Evolutionary conservation across 2,329 filamentous ascomycete species (phyloP), one percentile per base, ranked within the genome.

Genomic region (Fusarium setosum): DNA sequence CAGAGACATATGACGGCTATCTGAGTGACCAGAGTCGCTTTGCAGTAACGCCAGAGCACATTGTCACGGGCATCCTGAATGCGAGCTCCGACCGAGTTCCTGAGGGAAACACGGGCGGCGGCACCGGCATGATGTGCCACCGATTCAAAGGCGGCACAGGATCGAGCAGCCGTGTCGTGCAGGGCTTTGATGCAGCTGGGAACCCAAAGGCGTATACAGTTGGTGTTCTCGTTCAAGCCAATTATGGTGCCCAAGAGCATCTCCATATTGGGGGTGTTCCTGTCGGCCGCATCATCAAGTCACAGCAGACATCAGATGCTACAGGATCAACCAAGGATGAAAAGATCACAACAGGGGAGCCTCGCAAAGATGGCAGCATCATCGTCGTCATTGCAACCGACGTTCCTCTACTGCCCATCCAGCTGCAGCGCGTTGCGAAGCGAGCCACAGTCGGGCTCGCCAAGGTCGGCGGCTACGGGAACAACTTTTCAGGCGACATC

Each of bases 61-160:
- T 90, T 31, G 78, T 86, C 24, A 72, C 78, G 4, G 85, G 86
- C 1, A 85, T 91, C 50, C 78, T 82, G 29, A 78, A 73, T 8
- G 87, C 85, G 1, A 79, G 77, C 3, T 77, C 79, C 9, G 85
- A 81, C 2, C 75, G 79, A 1, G 87, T 91, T 1, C 75, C 76
- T 3, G 89, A 92, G 74, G 89, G 89, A 0, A 88, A 86, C 66
- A 83, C 83, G 2, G 89, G 89, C 4, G 89, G 89, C 17, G 89
- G 89, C n/a, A 88, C 88, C 0, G 88, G 88, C 13, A 90, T 91
- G 87, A 82, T 87, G 34, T 89, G 86, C 70, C 87, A 90, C 69
- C 83, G 83, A 63, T 90, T 87, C 78, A 90, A 91, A 72, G 89
- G 88, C 32, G 89, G 89, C 1, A 92, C 89, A 0, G 89, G 89